Evolutionary conservation across 176 grass and related monocot genomes (phyloP).

Genomic region (Hordeum marinum): DNA sequence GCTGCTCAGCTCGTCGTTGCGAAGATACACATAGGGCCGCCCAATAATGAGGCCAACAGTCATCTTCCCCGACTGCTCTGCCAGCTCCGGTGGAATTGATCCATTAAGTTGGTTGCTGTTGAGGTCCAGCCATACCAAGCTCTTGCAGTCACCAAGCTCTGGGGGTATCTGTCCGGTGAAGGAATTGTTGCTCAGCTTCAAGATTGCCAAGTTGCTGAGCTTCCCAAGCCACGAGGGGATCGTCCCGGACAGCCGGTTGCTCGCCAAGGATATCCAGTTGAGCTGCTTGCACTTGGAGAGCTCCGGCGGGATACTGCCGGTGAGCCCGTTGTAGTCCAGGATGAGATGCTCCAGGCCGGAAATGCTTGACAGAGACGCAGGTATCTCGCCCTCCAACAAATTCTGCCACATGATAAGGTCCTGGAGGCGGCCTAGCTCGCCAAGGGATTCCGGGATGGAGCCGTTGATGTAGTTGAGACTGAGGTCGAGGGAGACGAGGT

Average conservation of each 20-base stretch:
- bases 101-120: constrained; percentile 82
- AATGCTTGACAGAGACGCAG: constrained; percentile 53
- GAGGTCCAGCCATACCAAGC: constrained; percentile 85
- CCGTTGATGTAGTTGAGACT: constrained; percentile 81
- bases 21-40: constrained; percentile 70
- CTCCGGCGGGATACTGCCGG: constrained; percentile 57
- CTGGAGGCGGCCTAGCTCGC: constrained; percentile 45
- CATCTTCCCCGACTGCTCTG: constrained; percentile 81
- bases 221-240: constrained; percentile 76
- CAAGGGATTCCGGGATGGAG: constrained; percentile 58
- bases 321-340: constrained; percentile 87
- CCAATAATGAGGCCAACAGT: constrained; percentile 66
- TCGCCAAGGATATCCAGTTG: constrained; percentile 92
- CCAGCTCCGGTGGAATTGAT: constrained; percentile 59
- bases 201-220: constrained; percentile 71
- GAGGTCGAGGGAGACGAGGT: constrained; percentile 87
- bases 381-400: constrained; percentile 72
- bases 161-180: constrained; percentile 70
- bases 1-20: constrained; percentile 79
- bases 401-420: constrained; percentile 99
- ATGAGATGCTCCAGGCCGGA: constrained; percentile 75
- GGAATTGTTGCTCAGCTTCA: constrained; percentile 91
- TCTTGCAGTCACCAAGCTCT: constrained; percentile 89
- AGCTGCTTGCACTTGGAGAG: constrained; percentile 62
- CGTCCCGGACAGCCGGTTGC: constrained; percentile 73